Evolutionary conservation across 1,284 basidiomycete genomes (phyloP), one percentile per base, ranked within the genome.

Genomic region (Naganishia sp.): DNA sequence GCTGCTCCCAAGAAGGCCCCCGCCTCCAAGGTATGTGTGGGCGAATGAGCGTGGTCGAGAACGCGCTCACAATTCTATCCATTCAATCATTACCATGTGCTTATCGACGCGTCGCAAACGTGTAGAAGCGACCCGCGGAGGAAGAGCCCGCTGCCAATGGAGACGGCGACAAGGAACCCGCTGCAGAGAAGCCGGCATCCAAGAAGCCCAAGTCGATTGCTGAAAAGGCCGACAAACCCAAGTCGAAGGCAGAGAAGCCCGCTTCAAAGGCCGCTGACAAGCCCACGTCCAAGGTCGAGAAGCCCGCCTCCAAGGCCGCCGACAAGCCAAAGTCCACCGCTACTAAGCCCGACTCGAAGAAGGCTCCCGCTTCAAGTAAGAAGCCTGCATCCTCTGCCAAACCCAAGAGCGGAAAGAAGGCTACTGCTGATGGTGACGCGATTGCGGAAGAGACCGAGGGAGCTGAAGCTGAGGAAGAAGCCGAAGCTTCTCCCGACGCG

Each of bases 391-490:
- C 67, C 52, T 63, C 55, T 56, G 60, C 61, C 25, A 63, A 63
- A 39, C 52, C 60, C 49, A 54, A 65, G 25, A 56, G 50, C 43
- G 60, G 69, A 71, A 65, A 66, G 47, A 47, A 57, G 51, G 46
- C 57, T 11, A 49, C 65, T 43, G 56, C 61, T 21, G 52, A 63
- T 28, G 32, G 60, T 25, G 63, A 54, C 45, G 64, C 49, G 45
- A 60, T 65, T 42, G 39, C 63, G 21, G 63, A 69, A 63, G 65
- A 56, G 28, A 46, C 68, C 25, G 65, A 58, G 32, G 66, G 67
- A 28, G 65, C 65, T 21, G 68, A 76, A 65, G 72, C 73, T 54
- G 74, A 77, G 61, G 75, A 76, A 47, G 71, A 78, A 42, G 74
- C 71, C 23, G 73, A 76, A 61, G 75, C 73, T 23, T 69, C 72